Conservation (phyloP, 768 basidiomycete genomes). For the Leucosporidium yakuticum region DNA sequence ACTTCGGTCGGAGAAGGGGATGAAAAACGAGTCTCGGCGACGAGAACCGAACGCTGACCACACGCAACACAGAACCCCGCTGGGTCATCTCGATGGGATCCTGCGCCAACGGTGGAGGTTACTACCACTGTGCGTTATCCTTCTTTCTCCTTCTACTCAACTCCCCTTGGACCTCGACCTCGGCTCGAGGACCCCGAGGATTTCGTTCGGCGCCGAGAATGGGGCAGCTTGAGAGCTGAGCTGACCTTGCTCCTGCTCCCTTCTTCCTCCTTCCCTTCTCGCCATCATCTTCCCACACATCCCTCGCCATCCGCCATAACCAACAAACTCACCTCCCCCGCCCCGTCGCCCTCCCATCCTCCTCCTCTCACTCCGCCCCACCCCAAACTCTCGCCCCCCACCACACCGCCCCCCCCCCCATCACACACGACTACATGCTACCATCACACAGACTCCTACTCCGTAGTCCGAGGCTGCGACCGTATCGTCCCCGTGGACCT, state of each 20-base stretch:
- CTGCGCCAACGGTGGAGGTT: conserved; percentile 92
- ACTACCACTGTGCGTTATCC: too few relatives aligned
- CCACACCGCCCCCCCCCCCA: background rate
- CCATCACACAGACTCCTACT: conserved; percentile 90
- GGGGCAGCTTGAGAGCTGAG: too few relatives aligned
- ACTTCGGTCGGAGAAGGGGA: background rate
- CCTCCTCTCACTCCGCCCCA: background rate
- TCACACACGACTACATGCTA: conserved; percentile 46
- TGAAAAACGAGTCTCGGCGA: too few relatives aligned
- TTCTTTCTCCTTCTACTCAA: too few relatives aligned
- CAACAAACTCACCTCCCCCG: background rate
- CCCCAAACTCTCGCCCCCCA: background rate
- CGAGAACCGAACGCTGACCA: too few relatives aligned
- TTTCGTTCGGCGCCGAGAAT: too few relatives aligned
- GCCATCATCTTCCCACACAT: too few relatives aligned
- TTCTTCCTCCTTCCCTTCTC: too few relatives aligned
- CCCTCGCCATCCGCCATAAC: too few relatives aligned
- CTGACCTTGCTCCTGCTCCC: too few relatives aligned
- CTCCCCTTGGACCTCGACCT: too few relatives aligned
- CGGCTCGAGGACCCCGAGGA: too few relatives aligned
- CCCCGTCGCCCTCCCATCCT: conserved; percentile 26
- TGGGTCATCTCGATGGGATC: conserved; percentile 99
- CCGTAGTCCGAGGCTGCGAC: conserved; percentile 96
- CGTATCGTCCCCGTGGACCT: conserved; percentile 98
- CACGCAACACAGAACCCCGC: conserved; percentile 80